Evolutionary conservation across 495 filamentous ascomycete species (phyloP).

Genomic region (Chaetomium tenue): DNA sequence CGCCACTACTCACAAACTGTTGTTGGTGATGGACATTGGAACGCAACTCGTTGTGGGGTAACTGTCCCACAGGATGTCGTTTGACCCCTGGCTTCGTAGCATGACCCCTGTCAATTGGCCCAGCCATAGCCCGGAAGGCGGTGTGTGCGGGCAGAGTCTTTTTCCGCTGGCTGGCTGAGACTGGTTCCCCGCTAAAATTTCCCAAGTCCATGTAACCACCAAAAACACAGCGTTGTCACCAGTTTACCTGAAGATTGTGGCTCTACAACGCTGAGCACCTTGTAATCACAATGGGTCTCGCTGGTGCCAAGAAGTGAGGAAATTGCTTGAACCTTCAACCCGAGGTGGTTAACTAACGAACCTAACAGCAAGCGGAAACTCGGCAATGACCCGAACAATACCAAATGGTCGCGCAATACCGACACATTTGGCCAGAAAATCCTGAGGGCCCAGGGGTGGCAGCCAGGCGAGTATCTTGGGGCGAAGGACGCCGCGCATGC

Average conservation of each 20-base stretch:
- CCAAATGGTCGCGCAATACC: conserved; percentile 80
- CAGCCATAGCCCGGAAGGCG: conserved; percentile 24
- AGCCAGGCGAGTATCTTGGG: conserved; percentile 76
- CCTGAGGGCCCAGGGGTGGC: conserved; percentile 84
- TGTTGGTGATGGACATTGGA: background rate
- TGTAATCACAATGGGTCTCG: conserved; percentile 63
- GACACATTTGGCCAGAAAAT: conserved; percentile 81
- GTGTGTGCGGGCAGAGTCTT: conserved; percentile 27
- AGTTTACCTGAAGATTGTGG: conserved; percentile 2
- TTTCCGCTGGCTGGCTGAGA: no score
- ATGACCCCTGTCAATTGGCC: background rate
- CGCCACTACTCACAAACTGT: background rate
- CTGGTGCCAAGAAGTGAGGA: conserved; percentile 67
- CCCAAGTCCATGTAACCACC: conserved; percentile 4
- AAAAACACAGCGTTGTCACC: background rate
- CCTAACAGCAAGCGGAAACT: conserved; percentile 79
- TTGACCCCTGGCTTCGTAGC: background rate
- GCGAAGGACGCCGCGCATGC: conserved; percentile 69
- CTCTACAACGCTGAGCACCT: conserved; percentile 26
- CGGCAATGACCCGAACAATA: conserved; percentile 89
- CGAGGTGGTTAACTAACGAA: conserved; percentile 14
- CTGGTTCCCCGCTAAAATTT: conserved; percentile 36
- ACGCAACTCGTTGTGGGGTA: background rate
- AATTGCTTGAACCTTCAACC: background rate
- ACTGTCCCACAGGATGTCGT: conserved; percentile 8